Percentiles rank a stretch among this genome's conserved stretches.
Evolutionary conservation across 2,329 filamentous ascomycete species (phyloP).

Genomic region (Trichoderma polysporum): DNA sequence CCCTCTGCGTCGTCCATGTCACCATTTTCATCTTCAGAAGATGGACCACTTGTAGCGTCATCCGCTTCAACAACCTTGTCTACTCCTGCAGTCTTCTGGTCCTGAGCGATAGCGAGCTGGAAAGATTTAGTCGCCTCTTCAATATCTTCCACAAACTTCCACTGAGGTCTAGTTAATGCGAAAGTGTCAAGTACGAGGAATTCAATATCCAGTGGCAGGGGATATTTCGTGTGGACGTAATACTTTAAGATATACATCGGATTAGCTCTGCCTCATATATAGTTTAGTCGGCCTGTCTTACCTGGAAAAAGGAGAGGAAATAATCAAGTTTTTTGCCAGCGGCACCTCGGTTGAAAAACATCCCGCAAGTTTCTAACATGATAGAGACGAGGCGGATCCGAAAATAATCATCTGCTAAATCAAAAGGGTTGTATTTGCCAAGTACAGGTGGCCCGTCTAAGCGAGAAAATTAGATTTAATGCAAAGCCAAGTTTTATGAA

Average conservation of each 20-base stretch:
- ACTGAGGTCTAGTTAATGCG: conserved; percentile 80
- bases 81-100: conserved; percentile 76
- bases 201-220: conserved; percentile 93
- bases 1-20: conserved; percentile 65
- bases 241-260: conserved; percentile 54
- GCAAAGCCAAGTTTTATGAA: not conserved
- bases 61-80: conserved; percentile 71
- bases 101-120: conserved; percentile 82
- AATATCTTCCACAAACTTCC: conserved; percentile 79
- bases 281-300: conserved; percentile 32
- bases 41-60: conserved; percentile 66
- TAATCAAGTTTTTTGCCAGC: conserved; percentile 98
- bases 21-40: conserved; percentile 73
- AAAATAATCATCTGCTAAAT: conserved; percentile 93
- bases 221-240: conserved; percentile 87
- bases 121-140: conserved; percentile 84
- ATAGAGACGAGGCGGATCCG: conserved; percentile 87
- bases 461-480: conserved; percentile 22
- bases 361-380: conserved; percentile 89
- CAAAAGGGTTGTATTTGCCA: conserved; percentile 73
- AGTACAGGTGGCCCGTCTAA: conserved; percentile 77
- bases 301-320: conserved; percentile 92
- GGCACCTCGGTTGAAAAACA: conserved; percentile 91
- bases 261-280: not conserved
- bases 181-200: conserved; percentile 95